A percentile compares a stretch with the other conserved stretches of the same genome.
Evolutionary conservation across 345 rosid species (phyloP).

Genomic region (Citrus maxima): DNA sequence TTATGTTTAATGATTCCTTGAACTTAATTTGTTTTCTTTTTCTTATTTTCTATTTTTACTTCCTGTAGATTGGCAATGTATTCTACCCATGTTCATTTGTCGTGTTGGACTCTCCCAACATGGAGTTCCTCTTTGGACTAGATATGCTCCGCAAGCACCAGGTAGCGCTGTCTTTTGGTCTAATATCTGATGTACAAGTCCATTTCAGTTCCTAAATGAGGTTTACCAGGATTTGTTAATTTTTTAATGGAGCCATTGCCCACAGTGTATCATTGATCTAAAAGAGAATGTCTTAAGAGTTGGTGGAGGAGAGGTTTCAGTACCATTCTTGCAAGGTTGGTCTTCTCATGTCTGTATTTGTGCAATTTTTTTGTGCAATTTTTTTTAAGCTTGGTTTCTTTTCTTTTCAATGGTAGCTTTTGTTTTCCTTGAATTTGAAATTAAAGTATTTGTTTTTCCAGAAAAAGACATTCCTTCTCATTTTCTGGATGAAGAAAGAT

Average conservation of each 20-base stretch:
- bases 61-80: constrained; percentile 68
- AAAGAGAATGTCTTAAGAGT: constrained; percentile 86
- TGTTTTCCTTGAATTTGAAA: neutral
- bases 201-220: constrained; percentile 5
- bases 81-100: constrained; percentile 91
- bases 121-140: constrained; percentile 96
- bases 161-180: constrained; percentile 38
- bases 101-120: constrained; percentile 92
- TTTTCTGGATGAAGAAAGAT: constrained; percentile 74
- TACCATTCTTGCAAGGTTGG: constrained; percentile 93
- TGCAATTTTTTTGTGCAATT: neutral
- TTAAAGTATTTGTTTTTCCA: constrained; percentile 33
- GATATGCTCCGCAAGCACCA: constrained; percentile 99
- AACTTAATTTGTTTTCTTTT: neutral
- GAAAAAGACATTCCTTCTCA: constrained; percentile 90
- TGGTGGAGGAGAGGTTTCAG: constrained; percentile 96
- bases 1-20: constrained; percentile 1
- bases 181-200: constrained; percentile 3
- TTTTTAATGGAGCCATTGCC: constrained; percentile 12
- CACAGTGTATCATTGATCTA: constrained; percentile 89
- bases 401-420: neutral
- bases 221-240: constrained; percentile 1
- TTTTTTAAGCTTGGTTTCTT: neutral
- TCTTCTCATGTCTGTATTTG: constrained; percentile 14
- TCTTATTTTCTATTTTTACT: neutral